Conservation (phyloP, 768 basidiomycete species). For the Hebeloma cylindrosporum region DNA sequence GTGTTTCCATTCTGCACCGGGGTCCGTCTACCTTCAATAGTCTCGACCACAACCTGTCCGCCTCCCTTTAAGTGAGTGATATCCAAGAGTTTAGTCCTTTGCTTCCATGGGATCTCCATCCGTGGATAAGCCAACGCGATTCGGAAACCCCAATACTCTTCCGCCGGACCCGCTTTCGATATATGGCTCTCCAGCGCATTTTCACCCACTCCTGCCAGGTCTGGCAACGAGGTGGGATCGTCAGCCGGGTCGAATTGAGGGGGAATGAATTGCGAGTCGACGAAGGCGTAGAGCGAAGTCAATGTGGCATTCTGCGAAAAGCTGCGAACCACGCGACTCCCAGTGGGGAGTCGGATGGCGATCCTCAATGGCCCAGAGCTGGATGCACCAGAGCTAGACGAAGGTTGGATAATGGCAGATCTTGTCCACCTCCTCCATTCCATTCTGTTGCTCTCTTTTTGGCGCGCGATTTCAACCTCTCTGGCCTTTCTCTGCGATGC, state of each 20-base stretch:
- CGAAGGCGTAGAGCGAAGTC: constrained; percentile 69
- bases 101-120: constrained; percentile 54
- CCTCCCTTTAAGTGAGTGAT: constrained; percentile 56
- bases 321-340: constrained; percentile 56
- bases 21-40: constrained; percentile 24
- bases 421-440: constrained; percentile 64
- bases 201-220: constrained; percentile 37
- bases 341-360: constrained; percentile 55
- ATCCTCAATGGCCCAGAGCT: constrained; percentile 37
- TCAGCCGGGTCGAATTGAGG: constrained; percentile 32
- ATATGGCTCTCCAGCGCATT: constrained; percentile 21
- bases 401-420: constrained; percentile 39
- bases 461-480: constrained; percentile 26
- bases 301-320: constrained; percentile 53
- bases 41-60: constrained; percentile 64
- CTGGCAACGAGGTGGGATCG: constrained; percentile 45
- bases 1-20: constrained; percentile 13
- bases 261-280: constrained; percentile 62
- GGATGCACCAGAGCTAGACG: constrained; percentile 23
- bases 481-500: constrained; percentile 18
- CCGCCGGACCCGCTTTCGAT: constrained; percentile 20
- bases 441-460: constrained; percentile 30
- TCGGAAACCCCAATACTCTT: constrained; percentile 73
- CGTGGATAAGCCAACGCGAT: constrained; percentile 71
- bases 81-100: constrained; percentile 38